A percentile compares a stretch with the other conserved stretches of the same genome.
These are phyloP conservation scores for Floccularia luteovirens DNA, from an alignment of 768 basidiomycete genomes.

Conservation along the genomic window DNA sequence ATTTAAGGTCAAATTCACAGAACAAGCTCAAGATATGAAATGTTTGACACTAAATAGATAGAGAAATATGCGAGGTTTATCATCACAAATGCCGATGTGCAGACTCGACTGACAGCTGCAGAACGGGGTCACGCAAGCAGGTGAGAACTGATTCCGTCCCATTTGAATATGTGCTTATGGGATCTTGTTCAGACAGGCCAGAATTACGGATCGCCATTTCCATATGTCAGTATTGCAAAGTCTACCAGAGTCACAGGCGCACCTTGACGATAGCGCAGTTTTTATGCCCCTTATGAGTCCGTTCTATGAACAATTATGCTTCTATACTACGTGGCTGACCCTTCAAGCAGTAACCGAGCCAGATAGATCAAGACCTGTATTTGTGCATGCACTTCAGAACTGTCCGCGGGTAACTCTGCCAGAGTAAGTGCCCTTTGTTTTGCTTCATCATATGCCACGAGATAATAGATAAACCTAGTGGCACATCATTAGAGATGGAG, in stretches of 20 bases:
- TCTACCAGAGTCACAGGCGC: conserved; percentile 69
- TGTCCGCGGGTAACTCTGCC: conserved; percentile 65
- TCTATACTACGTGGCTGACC: conserved; percentile 2
- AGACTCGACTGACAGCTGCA: conserved; percentile 72
- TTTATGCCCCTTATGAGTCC: conserved; percentile 73
- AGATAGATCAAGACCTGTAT: conserved; percentile 69
- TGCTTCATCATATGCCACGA: not conserved
- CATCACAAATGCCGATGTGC: conserved; percentile 58
- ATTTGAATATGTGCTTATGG: conserved; percentile 1
- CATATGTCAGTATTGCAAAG: conserved; percentile 75
- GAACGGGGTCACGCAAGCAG: conserved; percentile 78
- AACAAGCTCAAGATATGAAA: conserved; percentile 4
- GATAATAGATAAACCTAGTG: conserved; percentile 26
- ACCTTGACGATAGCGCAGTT: conserved; percentile 65
- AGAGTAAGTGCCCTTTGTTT: conserved; percentile 39
- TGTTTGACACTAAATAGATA: conserved; percentile 54
- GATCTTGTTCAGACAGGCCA: conserved; percentile 52
- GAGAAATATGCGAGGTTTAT: conserved; percentile 85
- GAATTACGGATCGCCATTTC: conserved; percentile 72
- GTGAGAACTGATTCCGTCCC: conserved; percentile 29
- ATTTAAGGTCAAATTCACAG: conserved; percentile 53
- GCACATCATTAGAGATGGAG: conserved; percentile 62
- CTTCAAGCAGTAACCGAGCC: conserved; percentile 60
- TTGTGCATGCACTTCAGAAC: conserved; percentile 67
- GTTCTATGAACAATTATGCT: conserved; percentile 17